Conservation (phyloP, 1,284 basidiomycete genomes). For the Trametes versicolor region DNA sequence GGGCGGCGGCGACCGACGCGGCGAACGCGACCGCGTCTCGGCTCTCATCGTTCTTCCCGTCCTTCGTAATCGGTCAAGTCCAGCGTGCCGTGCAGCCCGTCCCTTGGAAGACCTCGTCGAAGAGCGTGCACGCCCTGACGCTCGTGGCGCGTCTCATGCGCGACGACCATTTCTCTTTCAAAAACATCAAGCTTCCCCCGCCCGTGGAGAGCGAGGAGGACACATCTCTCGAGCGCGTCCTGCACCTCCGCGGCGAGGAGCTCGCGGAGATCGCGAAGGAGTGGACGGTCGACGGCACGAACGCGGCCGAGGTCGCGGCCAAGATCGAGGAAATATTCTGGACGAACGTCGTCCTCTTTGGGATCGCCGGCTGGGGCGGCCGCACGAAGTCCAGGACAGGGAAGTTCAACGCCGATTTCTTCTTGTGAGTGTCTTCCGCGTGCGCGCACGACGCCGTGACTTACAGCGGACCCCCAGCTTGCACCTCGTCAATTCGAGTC, state of each 20-base stretch:
- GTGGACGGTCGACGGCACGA: slow-evolving; percentile 57
- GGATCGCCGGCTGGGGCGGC: slow-evolving; percentile 50
- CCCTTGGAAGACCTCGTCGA: slow-evolving; percentile 30
- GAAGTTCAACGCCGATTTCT: slow-evolving; percentile 55
- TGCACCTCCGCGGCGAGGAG: slow-evolving; percentile 42
- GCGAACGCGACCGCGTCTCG: slow-evolving; percentile 28
- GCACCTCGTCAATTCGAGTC: slow-evolving; percentile 57
- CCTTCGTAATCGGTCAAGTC: slow-evolving; percentile 27
- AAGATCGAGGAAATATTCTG: slow-evolving; percentile 58
- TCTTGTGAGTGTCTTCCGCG: slow-evolving; percentile 39
- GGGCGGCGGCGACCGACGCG: slow-evolving; percentile 18
- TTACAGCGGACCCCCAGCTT: slow-evolving; percentile 40
- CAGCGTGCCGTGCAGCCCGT: slow-evolving; percentile 27
- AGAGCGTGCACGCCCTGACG: slow-evolving; percentile 46
- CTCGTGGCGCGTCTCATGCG: slow-evolving; percentile 51
- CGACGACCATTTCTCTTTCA: slow-evolving; percentile 47
- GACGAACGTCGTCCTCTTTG: slow-evolving; percentile 52
- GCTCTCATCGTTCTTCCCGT: slow-evolving; percentile 34
- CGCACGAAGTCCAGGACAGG: slow-evolving; percentile 34
- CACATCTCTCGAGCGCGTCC: slow-evolving; percentile 45
- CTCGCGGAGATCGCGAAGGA: slow-evolving; percentile 55
- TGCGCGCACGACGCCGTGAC: not conserved
- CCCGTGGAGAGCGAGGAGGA: slow-evolving; percentile 37
- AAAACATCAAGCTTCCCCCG: slow-evolving; percentile 54
- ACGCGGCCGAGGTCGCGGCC: slow-evolving; percentile 47